Conservation (phyloP, 768 basidiomycete species). For the Trametes cubensis region DNA sequence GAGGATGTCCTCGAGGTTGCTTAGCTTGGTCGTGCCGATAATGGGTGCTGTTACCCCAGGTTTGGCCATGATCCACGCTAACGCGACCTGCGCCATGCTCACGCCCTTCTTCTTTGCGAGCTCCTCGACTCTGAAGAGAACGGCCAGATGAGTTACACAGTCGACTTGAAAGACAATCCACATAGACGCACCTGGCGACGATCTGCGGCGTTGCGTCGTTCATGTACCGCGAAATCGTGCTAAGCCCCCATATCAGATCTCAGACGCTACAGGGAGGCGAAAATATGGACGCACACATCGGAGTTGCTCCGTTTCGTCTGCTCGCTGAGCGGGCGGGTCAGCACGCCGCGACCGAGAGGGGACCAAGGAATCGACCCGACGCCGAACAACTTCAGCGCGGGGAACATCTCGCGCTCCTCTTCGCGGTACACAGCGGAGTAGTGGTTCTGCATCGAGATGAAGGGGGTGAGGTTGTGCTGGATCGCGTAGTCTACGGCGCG, state of each 20-base stretch:
- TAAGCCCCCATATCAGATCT: not conserved
- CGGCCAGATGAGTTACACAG: no score
- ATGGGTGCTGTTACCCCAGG: slow-evolving; percentile 43
- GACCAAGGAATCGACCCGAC: slow-evolving; percentile 43
- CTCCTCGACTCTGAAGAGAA: slow-evolving; percentile 36
- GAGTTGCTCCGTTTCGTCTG: slow-evolving; percentile 26
- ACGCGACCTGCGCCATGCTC: slow-evolving; percentile 45
- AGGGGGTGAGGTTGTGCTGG: slow-evolving; percentile 45
- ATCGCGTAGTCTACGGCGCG: slow-evolving; percentile 41
- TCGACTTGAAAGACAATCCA: not conserved
- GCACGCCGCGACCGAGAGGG: slow-evolving; percentile 38
- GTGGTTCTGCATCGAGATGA: slow-evolving; percentile 69
- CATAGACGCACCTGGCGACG: not conserved
- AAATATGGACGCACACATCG: slow-evolving; percentile 21
- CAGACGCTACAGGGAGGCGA: no score
- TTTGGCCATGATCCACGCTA: slow-evolving; percentile 40
- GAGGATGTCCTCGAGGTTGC: slow-evolving; percentile 45
- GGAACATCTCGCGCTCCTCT: slow-evolving; percentile 63
- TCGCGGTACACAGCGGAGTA: slow-evolving; percentile 60
- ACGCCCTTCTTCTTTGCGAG: slow-evolving; percentile 43
- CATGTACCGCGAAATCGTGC: no score
- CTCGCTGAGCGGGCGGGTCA: slow-evolving; percentile 32
- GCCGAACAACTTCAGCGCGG: slow-evolving; percentile 40
- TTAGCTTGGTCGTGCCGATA: slow-evolving; percentile 42
- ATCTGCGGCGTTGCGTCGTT: no score